A percentile compares a stretch with the other conserved stretches of the same genome.
Conservation (phyloP, 1,284 basidiomycete species). For the Serendipita sp. region DNA sequence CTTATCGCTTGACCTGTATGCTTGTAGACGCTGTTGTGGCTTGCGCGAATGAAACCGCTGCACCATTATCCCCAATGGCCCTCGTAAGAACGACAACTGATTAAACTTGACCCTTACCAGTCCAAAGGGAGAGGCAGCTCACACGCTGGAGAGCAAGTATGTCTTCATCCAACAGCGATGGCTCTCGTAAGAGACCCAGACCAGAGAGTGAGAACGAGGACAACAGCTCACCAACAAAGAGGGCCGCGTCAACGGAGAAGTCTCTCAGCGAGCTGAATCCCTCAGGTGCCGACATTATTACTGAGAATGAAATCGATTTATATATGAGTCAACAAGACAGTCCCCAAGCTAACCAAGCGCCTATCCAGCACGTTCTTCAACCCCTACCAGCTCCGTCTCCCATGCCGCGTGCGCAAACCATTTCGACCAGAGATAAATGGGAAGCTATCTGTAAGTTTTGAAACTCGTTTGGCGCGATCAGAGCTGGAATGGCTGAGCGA, state of each 20-base stretch:
- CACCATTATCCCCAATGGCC: not conserved
- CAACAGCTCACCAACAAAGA: not conserved
- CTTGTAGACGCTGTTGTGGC: not conserved
- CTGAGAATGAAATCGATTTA: slow-evolving; percentile 39
- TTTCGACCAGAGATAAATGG: slow-evolving; percentile 30
- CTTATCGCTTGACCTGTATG: not conserved
- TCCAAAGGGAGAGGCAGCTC: not conserved
- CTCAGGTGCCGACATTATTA: slow-evolving; percentile 20
- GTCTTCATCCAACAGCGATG: not conserved
- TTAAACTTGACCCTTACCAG: not conserved
- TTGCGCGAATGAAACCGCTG: not conserved
- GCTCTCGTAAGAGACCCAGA: slow-evolving; percentile 1
- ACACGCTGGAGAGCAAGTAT: not conserved
- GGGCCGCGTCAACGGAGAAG: slow-evolving; percentile 5
- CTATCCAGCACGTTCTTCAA: slow-evolving; percentile 17
- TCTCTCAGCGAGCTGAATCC: not conserved
- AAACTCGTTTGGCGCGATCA: not conserved
- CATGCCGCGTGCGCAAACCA: slow-evolving; percentile 31
- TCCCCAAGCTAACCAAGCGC: slow-evolving; percentile 20
- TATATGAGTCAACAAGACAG: slow-evolving; percentile 61
- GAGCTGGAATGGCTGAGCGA: not conserved
- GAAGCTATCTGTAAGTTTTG: not conserved
- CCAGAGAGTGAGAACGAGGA: slow-evolving; percentile 2
- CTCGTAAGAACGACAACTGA: not conserved
- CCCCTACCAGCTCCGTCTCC: slow-evolving; percentile 15